Evolutionary conservation across 2,329 filamentous ascomycete genomes (phyloP), one percentile per base, ranked within the genome.

Genomic region (Thielaviopsis populi): DNA sequence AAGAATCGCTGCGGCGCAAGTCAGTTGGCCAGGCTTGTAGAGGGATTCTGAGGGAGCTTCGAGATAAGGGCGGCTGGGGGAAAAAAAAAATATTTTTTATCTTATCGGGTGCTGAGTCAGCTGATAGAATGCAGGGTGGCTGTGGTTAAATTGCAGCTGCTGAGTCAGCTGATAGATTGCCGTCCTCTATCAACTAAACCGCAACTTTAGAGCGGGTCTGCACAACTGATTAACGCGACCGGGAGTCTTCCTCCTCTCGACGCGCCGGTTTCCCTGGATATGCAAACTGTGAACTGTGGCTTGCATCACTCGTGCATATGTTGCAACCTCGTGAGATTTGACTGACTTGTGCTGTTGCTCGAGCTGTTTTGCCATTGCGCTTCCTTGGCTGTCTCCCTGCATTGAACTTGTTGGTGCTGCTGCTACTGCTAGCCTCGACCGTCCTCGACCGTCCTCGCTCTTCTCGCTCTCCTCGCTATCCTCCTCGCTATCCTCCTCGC

Each of bases 61-160:
- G 27, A 30, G 17, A 56, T 33, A 19, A 56, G 53, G 8, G 42
- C 42, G 42, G 15, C 42, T 19, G n/a, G n/a, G n/a, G n/a, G n/a
- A 42, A n/a, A 27, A 59, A 59, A 59, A 59, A 59, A 59, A 59
- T 22, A 37, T 42, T 42, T 40, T 22, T 22, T 59, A 40, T 59
- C 56, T 59, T 59, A 59, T 59, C 56, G 2, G 13, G 15, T 59
- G 19, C 22, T 54, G 13, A 54, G 27, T 46, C 42, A 46, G 42
- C 33, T 11, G 3, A 1, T 53, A 53, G 15, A 53, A 6, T 6
- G 6, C 10, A 8, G 33, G 33, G 3, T 37, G 33, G 4, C 1
- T 5, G 10, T 37, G 33, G 7, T 1, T 37, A 37, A 8, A 8
- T 4, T 4, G 33, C 33, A 37, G 0, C 1, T 2, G 3, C 43